phyloP scores from a whole-genome alignment of 2,329 filamentous ascomycete genomes.

The Hortaea werneckii region DNA sequence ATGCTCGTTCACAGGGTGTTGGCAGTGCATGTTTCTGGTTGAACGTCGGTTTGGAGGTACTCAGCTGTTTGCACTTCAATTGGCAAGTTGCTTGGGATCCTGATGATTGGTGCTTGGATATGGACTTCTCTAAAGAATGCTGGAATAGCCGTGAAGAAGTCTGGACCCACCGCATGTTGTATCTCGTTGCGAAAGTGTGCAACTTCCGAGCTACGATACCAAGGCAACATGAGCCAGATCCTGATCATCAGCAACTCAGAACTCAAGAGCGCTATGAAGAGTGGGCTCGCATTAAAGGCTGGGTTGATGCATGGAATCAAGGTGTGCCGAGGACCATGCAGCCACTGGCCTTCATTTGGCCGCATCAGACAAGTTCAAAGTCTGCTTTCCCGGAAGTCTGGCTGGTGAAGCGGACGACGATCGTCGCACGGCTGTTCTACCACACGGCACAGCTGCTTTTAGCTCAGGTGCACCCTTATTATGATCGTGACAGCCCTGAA shows the following conservation, averaged over 20 bases:
- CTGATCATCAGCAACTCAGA: constrained; percentile 51
- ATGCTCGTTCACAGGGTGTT: constrained; percentile 65
- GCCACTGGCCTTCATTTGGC: constrained; percentile 65
- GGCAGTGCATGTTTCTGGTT: constrained; percentile 90
- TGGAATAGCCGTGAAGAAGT: constrained; percentile 61
- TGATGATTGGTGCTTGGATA: constrained; percentile 78
- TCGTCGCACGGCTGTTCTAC: constrained; percentile 77
- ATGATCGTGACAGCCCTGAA: constrained; percentile 48
- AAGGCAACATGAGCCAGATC: constrained; percentile 39
- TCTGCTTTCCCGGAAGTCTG: constrained; percentile 82
- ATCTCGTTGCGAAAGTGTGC: constrained; percentile 75
- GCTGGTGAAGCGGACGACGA: constrained; percentile 72
- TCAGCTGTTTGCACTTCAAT: constrained; percentile 77
- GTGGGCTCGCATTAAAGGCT: constrained; percentile 69
- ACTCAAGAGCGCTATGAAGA: constrained; percentile 58
- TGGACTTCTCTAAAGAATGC: constrained; percentile 54
- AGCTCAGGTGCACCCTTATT: constrained; percentile 65
- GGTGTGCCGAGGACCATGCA: constrained; percentile 77
- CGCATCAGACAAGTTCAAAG: constrained; percentile 52
- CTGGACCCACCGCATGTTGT: constrained; percentile 84
- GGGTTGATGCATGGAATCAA: constrained; percentile 75
- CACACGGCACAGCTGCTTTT: constrained; percentile 77
- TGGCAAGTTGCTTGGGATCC: constrained; percentile 84
- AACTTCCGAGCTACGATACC: constrained; percentile 70
- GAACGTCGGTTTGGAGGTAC: constrained; percentile 81